Base-by-base conservation (phyloP, 2,329 filamentous ascomycete species). In the Venturiaceae sp. region DNA sequence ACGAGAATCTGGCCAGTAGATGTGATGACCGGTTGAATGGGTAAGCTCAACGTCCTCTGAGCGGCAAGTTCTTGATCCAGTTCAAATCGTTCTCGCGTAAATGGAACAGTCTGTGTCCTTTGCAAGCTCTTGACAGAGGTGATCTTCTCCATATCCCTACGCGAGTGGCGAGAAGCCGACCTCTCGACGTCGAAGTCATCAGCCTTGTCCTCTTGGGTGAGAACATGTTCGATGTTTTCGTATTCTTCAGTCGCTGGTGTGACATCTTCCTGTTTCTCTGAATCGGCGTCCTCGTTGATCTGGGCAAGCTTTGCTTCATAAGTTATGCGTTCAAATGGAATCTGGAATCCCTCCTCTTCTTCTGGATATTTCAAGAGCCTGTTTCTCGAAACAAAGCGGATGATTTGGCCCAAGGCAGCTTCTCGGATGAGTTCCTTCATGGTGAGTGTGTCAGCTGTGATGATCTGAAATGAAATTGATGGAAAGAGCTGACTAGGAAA, bases 1-100 rank as follows among this genome's bases (percentile, higher is more conserved):
- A 86, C 78, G 9, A 83, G 70, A 58, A 83, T 70, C 70, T 61
- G 69, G 65, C 79, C 80, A 53, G 82, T 77, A 47, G 70, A 71
- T 21, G 77, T 82, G 58, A 72, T 73, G 46, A 72, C 71, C 19
- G 79, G 77, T 28, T 79, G 71, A 19, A 82, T 73, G 21, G 78
- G 75, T 36, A 77, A 71, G 8, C 79, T 80, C 63, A 75, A 73
- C 16, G 71, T 71, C 63, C 75, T 74, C 59, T 78, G 75, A 3
- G 68, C 59, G 28, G 68, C 68, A 5, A 69, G 67, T 44, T 69
- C 63, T 53, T 72, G 68, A 55, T 78, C 74, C 9, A 68, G 63
- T 41, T 69, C 68, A 28, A 74, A 64, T 47, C 72, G 66, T 34
- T 74, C 74, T 55, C 70, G 19, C 1, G 63, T 66, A 52, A 61